Percentiles rank a stretch among this genome's conserved stretches.
Conservation (phyloP, 1,284 basidiomycete species). For the Termitomyces sp. region DNA sequence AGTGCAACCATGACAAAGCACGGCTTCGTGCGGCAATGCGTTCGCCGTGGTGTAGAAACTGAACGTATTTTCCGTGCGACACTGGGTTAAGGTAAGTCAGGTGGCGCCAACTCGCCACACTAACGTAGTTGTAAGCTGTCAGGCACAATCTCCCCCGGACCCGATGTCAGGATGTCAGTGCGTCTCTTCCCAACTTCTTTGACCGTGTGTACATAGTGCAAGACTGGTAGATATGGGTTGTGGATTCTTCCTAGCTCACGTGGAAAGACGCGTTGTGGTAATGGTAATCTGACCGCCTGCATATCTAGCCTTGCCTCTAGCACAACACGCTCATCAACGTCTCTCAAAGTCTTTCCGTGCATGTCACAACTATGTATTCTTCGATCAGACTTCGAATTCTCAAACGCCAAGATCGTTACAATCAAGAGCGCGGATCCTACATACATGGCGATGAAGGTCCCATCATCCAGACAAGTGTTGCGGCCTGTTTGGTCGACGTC, state of each 20-base stretch:
- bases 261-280: not conserved
- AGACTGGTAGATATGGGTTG: not conserved
- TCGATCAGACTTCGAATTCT: not conserved
- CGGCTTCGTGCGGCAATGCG: not conserved
- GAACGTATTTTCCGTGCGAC: not conserved
- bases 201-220: not conserved
- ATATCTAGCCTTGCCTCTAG: not conserved
- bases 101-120: not conserved
- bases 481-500: not conserved
- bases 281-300: no score
- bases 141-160: not conserved
- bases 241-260: not conserved
- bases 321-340: not conserved
- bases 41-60: not conserved
- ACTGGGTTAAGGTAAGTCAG: not conserved
- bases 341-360: not conserved
- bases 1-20: not conserved
- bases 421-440: not conserved
- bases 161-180: not conserved
- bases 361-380: not conserved
- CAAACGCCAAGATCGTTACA: not conserved
- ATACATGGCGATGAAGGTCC: not conserved
- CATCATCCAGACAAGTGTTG: not conserved
- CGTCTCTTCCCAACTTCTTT: not conserved
- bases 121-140: not conserved